Percentiles rank a stretch among this genome's conserved stretches.
phyloP scores from a whole-genome alignment of 2,329 filamentous ascomycete genomes.

The Dothistroma pini region DNA sequence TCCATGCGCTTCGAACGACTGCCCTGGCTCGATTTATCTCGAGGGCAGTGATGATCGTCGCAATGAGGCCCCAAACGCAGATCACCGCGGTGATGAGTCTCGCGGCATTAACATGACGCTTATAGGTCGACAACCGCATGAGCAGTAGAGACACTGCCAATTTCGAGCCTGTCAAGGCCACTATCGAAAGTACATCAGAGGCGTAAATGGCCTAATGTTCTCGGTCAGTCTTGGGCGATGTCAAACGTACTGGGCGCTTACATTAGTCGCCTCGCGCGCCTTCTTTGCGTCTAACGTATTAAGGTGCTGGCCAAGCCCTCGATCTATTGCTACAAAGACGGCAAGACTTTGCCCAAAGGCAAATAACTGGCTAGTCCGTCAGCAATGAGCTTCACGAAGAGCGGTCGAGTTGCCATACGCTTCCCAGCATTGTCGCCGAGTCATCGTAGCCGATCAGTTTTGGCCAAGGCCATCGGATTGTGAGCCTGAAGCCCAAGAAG shows the following conservation, averaged over 20 bases:
- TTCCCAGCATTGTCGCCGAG: slow-evolving; percentile 13
- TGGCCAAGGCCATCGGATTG: slow-evolving; percentile 18
- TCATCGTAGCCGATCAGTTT: slow-evolving; percentile 17
- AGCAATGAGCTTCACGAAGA: not conserved
- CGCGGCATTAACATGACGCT: slow-evolving; percentile 13
- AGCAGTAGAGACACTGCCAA: slow-evolving; percentile 18
- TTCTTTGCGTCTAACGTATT: not conserved
- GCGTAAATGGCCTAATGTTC: slow-evolving; percentile 8
- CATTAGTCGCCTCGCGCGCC: not conserved
- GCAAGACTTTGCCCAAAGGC: slow-evolving; percentile 11
- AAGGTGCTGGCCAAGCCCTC: slow-evolving; percentile 12
- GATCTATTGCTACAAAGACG: slow-evolving; percentile 11
- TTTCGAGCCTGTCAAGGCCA: slow-evolving; percentile 15
- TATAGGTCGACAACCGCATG: slow-evolving; percentile 15
- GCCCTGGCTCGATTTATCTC: not conserved
- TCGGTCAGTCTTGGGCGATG: not conserved
- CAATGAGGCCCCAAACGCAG: slow-evolving; percentile 9
- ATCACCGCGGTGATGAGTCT: slow-evolving; percentile 11
- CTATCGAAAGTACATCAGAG: slow-evolving; percentile 13
- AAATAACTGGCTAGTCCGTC: slow-evolving; percentile 6
- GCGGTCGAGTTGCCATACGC: not conserved
- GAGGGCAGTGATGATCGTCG: slow-evolving; percentile 1
- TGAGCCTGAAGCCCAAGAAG: slow-evolving; percentile 12
- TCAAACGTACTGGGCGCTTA: not conserved
- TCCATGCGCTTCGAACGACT: slow-evolving; percentile 10